These are phyloP conservation scores for Acer campestre DNA, from an alignment of 345 rosid genomes.

Conservation along the genomic window DNA sequence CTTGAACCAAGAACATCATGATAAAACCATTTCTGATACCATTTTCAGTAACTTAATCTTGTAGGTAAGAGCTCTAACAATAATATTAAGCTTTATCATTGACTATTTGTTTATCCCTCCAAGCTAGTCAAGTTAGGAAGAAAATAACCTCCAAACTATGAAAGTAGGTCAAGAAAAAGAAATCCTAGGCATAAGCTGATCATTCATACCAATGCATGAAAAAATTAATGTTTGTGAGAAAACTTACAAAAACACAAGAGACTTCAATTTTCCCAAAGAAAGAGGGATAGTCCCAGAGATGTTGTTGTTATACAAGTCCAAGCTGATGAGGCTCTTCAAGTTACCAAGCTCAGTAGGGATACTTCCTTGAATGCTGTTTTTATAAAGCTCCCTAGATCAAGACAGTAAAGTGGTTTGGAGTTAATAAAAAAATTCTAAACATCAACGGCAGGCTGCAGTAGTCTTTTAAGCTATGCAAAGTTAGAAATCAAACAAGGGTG, in stretches of 20 bases:
- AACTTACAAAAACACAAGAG: slow-evolving; percentile 91
- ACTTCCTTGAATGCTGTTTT: slow-evolving; percentile 81
- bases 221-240: background rate
- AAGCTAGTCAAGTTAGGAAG: slow-evolving; percentile 6
- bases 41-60: background rate
- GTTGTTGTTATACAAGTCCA: slow-evolving; percentile 95
- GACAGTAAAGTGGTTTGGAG: slow-evolving; percentile 5
- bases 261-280: slow-evolving; percentile 76
- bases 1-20: background rate
- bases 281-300: slow-evolving; percentile 79
- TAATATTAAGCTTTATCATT: background rate
- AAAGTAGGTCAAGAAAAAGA: background rate
- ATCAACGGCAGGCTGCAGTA: background rate
- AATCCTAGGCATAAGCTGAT: background rate
- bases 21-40: background rate
- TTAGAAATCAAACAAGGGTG: slow-evolving; percentile 1
- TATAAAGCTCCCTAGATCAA: slow-evolving; percentile 84
- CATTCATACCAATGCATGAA: background rate
- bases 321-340: slow-evolving; percentile 88
- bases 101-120: background rate
- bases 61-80: background rate
- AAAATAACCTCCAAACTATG: background rate
- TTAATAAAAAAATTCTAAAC: background rate
- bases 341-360: slow-evolving; percentile 83
- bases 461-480: background rate